Evolutionary conservation across 225 moss, liverwort and hornwort genomes (phyloP).

Genomic region (Climacium dendroides): DNA sequence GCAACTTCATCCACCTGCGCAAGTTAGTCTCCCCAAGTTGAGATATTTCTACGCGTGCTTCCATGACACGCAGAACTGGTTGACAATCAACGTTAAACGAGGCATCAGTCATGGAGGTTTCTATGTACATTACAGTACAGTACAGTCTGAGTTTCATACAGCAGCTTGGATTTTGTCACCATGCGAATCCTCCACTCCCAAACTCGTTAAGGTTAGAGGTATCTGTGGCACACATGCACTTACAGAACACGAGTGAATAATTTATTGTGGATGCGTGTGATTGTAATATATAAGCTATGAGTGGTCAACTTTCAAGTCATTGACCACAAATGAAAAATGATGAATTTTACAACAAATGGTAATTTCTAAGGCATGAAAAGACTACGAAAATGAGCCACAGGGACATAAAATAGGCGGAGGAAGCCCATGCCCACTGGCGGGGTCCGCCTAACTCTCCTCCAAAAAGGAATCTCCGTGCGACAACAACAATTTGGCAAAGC

Average conservation of each 20-base stretch:
- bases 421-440: slow-evolving; percentile 60
- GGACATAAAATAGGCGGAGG: slow-evolving; percentile 49
- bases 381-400: slow-evolving; percentile 70
- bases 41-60: neutral
- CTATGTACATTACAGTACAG: no score
- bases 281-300: neutral
- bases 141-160: neutral
- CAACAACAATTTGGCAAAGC: slow-evolving; percentile 51
- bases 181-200: neutral
- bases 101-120: neutral
- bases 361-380: slow-evolving; percentile 59
- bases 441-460: slow-evolving; percentile 87
- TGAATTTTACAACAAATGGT: slow-evolving; percentile 34
- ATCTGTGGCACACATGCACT: neutral
- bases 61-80: neutral
- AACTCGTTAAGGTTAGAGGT: neutral
- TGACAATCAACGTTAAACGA: neutral
- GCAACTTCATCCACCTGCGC: neutral
- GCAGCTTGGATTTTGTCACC: neutral
- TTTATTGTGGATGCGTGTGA: neutral
- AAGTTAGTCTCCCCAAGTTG: neutral
- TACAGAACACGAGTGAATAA: no score
- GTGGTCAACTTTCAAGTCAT: neutral
- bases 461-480: slow-evolving; percentile 35
- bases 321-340: neutral